phyloP scores from a whole-genome alignment of 352 stramenopile genomes.

The Globisporangium splendens region DNA sequence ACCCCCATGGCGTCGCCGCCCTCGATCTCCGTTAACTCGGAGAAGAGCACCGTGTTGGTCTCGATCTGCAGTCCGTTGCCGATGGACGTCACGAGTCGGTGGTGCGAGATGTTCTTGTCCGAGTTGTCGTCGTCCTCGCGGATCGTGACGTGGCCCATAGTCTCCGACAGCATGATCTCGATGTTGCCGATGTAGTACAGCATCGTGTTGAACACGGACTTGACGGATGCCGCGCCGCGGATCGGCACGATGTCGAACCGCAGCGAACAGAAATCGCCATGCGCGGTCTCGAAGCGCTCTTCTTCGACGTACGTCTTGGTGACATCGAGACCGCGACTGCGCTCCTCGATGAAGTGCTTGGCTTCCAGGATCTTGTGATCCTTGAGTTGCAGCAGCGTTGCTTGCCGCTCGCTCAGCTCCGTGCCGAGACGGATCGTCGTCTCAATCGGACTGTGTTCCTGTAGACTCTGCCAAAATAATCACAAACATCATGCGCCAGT shows the following conservation, averaged over 20 bases:
- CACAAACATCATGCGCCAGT: too few relatives aligned
- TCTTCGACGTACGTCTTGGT: constrained; percentile 34
- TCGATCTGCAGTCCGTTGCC: constrained; percentile 27
- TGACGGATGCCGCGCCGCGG: constrained; percentile 23
- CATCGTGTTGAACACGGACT: constrained; percentile 45
- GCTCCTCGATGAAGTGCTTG: constrained; percentile 34
- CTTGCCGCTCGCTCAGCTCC: constrained; percentile 24
- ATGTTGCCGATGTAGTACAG: constrained; percentile 46
- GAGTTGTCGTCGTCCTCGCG: constrained; percentile 49
- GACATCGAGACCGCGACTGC: constrained; percentile 32
- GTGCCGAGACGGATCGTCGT: constrained; percentile 42
- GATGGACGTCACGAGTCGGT: constrained; percentile 38
- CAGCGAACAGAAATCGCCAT: constrained; percentile 40
- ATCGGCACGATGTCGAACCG: constrained; percentile 50
- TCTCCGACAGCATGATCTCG: constrained; percentile 57
- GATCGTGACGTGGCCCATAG: constrained; percentile 48
- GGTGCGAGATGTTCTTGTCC: constrained; percentile 37
- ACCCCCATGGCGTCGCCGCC: constrained; percentile 20
- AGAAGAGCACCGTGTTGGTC: constrained; percentile 38
- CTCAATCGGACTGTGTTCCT: constrained; percentile 31
- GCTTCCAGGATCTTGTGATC: constrained; percentile 19
- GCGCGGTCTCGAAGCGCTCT: constrained; percentile 39
- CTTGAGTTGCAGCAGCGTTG: constrained; percentile 31
- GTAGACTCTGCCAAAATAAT: constrained; percentile 22
- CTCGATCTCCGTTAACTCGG: constrained; percentile 15